These are phyloP conservation scores for Parmelia sp. DNA, from an alignment of 495 filamentous ascomycete species.

Conservation along the genomic window DNA sequence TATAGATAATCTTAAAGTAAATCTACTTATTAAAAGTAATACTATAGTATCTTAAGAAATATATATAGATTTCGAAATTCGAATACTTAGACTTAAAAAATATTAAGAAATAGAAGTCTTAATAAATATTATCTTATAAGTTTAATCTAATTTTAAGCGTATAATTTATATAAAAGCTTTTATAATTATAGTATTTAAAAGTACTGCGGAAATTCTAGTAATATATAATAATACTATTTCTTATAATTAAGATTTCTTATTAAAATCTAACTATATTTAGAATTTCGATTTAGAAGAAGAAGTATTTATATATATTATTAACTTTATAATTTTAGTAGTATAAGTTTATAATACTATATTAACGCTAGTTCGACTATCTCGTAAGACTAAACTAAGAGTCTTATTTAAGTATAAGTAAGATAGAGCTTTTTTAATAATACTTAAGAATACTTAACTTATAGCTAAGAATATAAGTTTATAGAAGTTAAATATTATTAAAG, in stretches of 20 bases:
- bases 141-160: not conserved
- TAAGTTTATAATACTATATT: not conserved
- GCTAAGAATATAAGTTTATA: not conserved
- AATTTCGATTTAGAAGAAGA: not conserved
- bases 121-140: not conserved
- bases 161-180: not conserved
- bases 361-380: not conserved
- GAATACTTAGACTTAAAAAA: not conserved
- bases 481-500: not conserved
- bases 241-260: not conserved
- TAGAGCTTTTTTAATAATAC: not conserved
- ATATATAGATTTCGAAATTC: not conserved
- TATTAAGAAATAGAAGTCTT: not conserved
- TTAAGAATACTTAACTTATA: not conserved
- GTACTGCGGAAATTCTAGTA: not conserved
- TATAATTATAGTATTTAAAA: not conserved
- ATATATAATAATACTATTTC: not conserved
- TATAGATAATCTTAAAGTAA: not conserved
- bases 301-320: not conserved
- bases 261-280: not conserved
- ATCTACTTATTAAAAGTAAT: not conserved
- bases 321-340: not conserved
- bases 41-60: not conserved
- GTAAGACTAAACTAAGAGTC: not conserved
- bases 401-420: not conserved